These are phyloP conservation scores for Collariella sp. DNA, from an alignment of 495 filamentous ascomycete genomes.

Conservation along the genomic window DNA sequence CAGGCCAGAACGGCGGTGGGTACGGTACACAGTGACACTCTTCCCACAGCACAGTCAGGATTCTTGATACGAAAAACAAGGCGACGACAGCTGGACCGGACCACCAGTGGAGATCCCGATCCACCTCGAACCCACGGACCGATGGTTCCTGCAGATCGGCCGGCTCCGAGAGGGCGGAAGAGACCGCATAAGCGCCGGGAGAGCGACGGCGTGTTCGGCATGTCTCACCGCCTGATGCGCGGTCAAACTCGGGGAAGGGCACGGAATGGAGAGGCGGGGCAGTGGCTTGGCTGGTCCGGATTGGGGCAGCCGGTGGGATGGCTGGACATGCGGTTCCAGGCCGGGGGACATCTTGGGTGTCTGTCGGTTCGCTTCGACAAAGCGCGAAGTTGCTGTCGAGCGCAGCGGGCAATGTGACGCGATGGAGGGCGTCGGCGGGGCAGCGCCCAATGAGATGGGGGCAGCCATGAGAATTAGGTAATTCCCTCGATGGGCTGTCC, in stretches of 20 bases:
- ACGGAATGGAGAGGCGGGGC: background rate
- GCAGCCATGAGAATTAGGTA: background rate
- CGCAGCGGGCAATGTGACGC: background rate
- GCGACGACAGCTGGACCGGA: no score
- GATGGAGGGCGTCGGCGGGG: background rate
- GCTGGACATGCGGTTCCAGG: background rate
- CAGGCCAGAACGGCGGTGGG: no score
- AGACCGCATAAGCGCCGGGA: background rate
- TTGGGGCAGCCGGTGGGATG: background rate
- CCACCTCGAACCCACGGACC: background rate
- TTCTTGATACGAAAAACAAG: no score
- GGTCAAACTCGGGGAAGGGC: background rate
- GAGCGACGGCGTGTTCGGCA: background rate
- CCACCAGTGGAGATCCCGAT: background rate
- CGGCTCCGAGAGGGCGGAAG: background rate
- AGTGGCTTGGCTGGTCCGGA: background rate
- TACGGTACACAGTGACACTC: no score
- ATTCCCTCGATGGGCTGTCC: no score
- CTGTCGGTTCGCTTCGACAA: background rate
- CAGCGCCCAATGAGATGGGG: background rate
- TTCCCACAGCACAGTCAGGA: no score
- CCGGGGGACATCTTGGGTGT: no score
- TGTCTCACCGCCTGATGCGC: background rate
- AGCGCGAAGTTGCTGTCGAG: background rate
- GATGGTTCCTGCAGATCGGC: slow-evolving; percentile 3